Evolutionary conservation across 495 filamentous ascomycete genomes (phyloP).

Genomic region (Rostrohypoxylon terebratum): DNA sequence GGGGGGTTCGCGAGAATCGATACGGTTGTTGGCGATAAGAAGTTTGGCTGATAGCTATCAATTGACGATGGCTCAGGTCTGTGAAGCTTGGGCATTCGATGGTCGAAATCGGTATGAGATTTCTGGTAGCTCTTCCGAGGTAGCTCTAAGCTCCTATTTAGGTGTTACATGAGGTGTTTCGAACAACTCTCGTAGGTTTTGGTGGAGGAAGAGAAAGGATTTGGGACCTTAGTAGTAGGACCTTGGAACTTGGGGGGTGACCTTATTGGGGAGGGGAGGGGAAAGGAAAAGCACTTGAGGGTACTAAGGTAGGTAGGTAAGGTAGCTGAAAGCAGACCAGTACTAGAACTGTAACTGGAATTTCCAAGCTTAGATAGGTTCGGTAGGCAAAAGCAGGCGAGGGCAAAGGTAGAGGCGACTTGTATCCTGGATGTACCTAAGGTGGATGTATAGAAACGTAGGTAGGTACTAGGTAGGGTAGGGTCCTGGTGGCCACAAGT

Average conservation of each 20-base stretch:
- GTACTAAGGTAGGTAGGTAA: neutral
- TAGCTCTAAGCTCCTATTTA: conserved; percentile 47
- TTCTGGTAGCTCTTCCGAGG: conserved; percentile 41
- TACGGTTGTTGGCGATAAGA: conserved; percentile 53
- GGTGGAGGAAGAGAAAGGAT: conserved; percentile 42
- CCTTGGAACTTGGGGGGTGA: conserved; percentile 40
- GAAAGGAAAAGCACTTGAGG: conserved; percentile 31
- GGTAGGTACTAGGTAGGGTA: no score
- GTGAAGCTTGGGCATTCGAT: conserved; percentile 42
- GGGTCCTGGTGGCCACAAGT: conserved; percentile 30
- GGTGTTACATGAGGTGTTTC: conserved; percentile 64
- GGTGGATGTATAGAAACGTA: neutral
- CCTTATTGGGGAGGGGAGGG: conserved; percentile 51
- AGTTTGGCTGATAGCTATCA: conserved; percentile 47
- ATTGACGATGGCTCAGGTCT: conserved; percentile 49
- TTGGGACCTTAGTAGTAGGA: conserved; percentile 27
- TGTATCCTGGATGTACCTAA: no score
- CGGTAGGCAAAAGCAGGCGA: conserved; percentile 19
- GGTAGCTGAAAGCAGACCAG: conserved; percentile 44
- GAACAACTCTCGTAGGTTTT: conserved; percentile 49
- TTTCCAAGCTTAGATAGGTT: conserved; percentile 38
- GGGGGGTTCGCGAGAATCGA: conserved; percentile 54
- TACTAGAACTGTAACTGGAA: conserved; percentile 23
- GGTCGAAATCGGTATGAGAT: conserved; percentile 24
- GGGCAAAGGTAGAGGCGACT: no score